Evolutionary conservation across 1,284 basidiomycete species (phyloP).

Genomic region (Boletellus deceptivus): DNA sequence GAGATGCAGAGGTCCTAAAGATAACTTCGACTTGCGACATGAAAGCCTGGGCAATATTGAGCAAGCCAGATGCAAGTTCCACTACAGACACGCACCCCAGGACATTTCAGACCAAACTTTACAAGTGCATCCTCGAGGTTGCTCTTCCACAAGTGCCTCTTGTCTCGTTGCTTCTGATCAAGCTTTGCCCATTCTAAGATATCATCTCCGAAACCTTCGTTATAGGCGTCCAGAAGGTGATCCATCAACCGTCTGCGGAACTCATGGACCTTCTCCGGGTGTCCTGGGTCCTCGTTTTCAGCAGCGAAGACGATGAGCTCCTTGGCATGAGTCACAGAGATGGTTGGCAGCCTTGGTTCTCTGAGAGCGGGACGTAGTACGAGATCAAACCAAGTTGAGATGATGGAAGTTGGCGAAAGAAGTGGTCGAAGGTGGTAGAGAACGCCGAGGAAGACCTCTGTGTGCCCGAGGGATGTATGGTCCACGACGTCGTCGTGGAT

Average conservation of each 20-base stretch:
- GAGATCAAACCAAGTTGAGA: conserved; percentile 76
- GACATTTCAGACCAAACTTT: conserved; percentile 56
- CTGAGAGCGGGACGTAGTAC: conserved; percentile 72
- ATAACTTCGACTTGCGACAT: conserved; percentile 60
- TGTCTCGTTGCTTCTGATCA: conserved; percentile 57
- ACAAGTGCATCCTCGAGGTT: conserved; percentile 75
- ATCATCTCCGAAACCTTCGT: conserved; percentile 69
- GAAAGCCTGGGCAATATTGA: conserved; percentile 49
- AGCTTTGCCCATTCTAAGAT: conserved; percentile 69
- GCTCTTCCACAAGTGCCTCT: conserved; percentile 63
- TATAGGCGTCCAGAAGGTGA: conserved; percentile 68
- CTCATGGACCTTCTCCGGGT: conserved; percentile 52
- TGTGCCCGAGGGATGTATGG: conserved; percentile 58
- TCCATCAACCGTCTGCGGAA: conserved; percentile 70
- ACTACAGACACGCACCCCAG: conserved; percentile 49
- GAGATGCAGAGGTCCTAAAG: conserved; percentile 55
- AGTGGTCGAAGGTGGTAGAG: conserved; percentile 61
- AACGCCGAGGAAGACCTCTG: conserved; percentile 62
- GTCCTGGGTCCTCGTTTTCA: conserved; percentile 44
- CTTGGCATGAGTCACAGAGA: conserved; percentile 63
- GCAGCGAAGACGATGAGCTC: conserved; percentile 65
- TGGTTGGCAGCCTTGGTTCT: conserved; percentile 61
- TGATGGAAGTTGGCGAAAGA: conserved; percentile 60
- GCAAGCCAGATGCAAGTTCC: conserved; percentile 15
- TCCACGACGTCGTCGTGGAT: conserved; percentile 62